Base-by-base conservation (phyloP, 1,284 basidiomycete genomes). In the Pseudozyma sp. region DNA sequence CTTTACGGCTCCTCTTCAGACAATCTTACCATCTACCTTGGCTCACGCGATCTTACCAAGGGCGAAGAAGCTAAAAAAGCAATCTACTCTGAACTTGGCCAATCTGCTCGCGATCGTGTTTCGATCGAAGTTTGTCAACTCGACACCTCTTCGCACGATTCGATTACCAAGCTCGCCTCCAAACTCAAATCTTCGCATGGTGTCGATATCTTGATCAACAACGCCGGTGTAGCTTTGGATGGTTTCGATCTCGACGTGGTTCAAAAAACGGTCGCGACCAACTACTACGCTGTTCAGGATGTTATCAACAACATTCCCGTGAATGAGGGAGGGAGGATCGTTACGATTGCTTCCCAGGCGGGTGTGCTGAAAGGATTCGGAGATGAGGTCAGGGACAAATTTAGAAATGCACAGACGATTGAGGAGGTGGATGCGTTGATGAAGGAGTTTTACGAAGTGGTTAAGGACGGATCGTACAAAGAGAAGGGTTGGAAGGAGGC, bases 401-500 rank as follows among this genome's bases (percentile, higher is more conserved):
- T 82, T 51, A 21, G 58, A 14, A 56, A 60, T 11, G 62, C 69
- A 35, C 59, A 67, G 42, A 77, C 52, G 31, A 51, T 63, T 38
- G 52, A 61, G 21, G 79, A 80, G n/a, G 71, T 59, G 2, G 77
- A 80, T 56, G 52, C 34, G 39, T 51, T 80, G 53, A 71, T 72
- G 70, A 39, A 70, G 16, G 81, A 80, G 49, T 80, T 82, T 52
- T 59, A 77, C 11, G 35, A 53, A 1, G 70, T 68, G 9, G 81
- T 83, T 1, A 57, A 60, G 3, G 73, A 74, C 36, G 81, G 77
- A 11, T 76, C 53, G 5, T 70, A 69, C 53, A 70, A 78, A 51
- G 49, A 83, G 16, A 76, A 83, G 31, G 83, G 83, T 21, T 85
- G 80, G 80, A 81, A 81, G 36, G 71, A 62, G 16, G 66, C 77